A percentile compares a stretch with the other conserved stretches of the same genome.
Evolutionary conservation across 192 early-diverging fungal species (phyloP).

Genomic region (Backusella psychrophila): DNA sequence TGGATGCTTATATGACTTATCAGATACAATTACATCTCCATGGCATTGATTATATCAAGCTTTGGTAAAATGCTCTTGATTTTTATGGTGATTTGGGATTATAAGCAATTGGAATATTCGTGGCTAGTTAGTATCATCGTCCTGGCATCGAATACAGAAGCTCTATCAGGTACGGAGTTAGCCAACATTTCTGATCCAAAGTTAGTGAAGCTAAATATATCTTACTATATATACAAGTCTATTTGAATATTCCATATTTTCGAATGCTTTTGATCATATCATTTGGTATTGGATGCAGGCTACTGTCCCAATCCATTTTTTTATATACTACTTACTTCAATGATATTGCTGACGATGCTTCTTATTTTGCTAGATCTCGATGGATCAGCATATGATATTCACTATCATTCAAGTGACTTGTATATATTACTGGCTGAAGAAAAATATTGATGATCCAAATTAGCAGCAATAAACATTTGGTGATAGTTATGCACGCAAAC

Average conservation of each 20-base stretch:
- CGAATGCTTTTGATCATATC: constrained; percentile 43
- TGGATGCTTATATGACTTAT: background rate
- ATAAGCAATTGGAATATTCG: constrained; percentile 75
- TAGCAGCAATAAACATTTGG: no score
- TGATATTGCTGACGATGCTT: background rate
- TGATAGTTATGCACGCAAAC: no score
- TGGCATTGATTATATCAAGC: constrained; percentile 75
- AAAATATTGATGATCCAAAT: no score
- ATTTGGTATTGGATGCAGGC: constrained; percentile 42
- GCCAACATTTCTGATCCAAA: background rate
- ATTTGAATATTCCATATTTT: constrained; percentile 46
- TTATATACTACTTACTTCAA: constrained; percentile 34
- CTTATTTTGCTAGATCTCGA: constrained; percentile 17
- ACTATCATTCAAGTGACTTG: no score
- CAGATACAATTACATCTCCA: constrained; percentile 64
- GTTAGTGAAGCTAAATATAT: constrained; percentile 1
- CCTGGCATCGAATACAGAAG: constrained; percentile 73
- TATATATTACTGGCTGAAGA: no score
- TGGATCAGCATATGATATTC: constrained; percentile 25
- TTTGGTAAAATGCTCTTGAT: constrained; percentile 88
- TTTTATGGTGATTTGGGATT: constrained; percentile 91
- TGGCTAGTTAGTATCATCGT: constrained; percentile 78
- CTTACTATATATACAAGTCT: constrained; percentile 34
- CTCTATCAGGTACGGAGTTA: constrained; percentile 41
- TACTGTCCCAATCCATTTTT: constrained; percentile 49